Conservation (phyloP, 306 rosid genomes). For the Dryas drummondii region DNA sequence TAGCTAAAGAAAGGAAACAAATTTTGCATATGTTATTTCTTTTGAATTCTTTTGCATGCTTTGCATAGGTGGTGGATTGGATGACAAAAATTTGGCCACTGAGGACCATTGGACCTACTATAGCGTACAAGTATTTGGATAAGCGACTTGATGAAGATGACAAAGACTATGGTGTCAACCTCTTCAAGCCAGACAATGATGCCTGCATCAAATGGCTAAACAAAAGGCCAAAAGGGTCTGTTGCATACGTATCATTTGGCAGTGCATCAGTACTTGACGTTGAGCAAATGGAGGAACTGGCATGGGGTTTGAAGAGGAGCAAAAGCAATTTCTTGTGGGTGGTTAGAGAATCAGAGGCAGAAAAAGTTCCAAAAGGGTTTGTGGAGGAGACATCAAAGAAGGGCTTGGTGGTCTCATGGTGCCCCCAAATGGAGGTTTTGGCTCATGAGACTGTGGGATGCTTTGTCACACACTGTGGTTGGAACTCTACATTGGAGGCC, state of each 20-base stretch:
- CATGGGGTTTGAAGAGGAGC: constrained; percentile 23
- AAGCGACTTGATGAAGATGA: constrained; percentile 17
- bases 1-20: too few relatives aligned
- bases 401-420: constrained; percentile 20
- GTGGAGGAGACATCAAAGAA: constrained; percentile 19
- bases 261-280: constrained; percentile 16
- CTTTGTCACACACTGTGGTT: constrained; percentile 17
- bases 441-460: constrained; percentile 12
- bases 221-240: constrained; percentile 12
- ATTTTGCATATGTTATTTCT: too few relatives aligned
- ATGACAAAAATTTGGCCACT: constrained; percentile 17
- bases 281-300: constrained; percentile 34
- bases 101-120: constrained; percentile 35
- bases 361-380: constrained; percentile 29
- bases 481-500: constrained; percentile 20
- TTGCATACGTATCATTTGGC: constrained; percentile 36
- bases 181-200: constrained; percentile 1
- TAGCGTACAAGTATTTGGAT: constrained; percentile 29
- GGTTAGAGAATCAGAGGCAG: constrained; percentile 26
- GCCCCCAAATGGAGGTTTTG: constrained; percentile 19
- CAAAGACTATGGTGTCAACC: constrained; percentile 22
- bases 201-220: constrained; percentile 26
- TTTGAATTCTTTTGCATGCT: background rate
- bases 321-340: constrained; percentile 35
- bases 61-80: constrained; percentile 21